Percentiles rank a stretch among this genome's conserved stretches.
Evolutionary conservation across 140 eudicot species (phyloP).

Genomic region (Senecio squalidus): DNA sequence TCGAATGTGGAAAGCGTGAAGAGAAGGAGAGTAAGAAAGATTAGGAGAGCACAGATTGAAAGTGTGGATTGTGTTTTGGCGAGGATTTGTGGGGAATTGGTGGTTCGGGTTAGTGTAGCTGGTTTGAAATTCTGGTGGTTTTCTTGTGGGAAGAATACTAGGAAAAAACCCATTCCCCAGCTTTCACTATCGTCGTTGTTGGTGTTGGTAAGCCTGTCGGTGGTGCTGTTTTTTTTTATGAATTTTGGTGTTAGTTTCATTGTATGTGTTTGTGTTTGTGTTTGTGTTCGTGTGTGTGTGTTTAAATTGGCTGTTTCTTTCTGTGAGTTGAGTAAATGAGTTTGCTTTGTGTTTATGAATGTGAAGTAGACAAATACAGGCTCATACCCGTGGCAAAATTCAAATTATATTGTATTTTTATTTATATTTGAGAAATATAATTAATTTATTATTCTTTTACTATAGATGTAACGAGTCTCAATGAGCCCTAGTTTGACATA

Average conservation of each 20-base stretch:
- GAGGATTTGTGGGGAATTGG: no score
- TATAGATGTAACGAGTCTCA: no score
- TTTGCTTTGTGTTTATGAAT: not conserved
- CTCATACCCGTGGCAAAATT: constrained; percentile 1
- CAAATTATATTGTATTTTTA: not conserved
- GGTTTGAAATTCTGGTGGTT: constrained; percentile 24
- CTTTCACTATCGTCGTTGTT: constrained; percentile 23
- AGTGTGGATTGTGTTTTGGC: constrained; percentile 77
- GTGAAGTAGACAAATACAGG: not conserved
- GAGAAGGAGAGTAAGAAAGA: constrained; percentile 57
- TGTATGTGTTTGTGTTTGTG: constrained; percentile 2
- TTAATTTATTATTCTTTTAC: not conserved
- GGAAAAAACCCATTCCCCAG: constrained; percentile 81
- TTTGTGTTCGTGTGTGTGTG: not conserved
- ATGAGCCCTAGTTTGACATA: no score
- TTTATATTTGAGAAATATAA: not conserved
- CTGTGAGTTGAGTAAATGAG: not conserved
- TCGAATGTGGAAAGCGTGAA: constrained; percentile 82
- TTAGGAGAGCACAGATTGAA: constrained; percentile 62
- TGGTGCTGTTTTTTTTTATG: constrained; percentile 13
- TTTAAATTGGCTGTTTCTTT: not conserved
- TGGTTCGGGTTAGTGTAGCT: constrained; percentile 26
- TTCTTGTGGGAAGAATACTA: constrained; percentile 76
- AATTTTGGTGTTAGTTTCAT: constrained; percentile 19
- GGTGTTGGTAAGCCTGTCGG: not conserved